These are phyloP conservation scores for Nymphaea thermarum DNA, from an alignment of 164 flowering plant species.

Conservation along the genomic window DNA sequence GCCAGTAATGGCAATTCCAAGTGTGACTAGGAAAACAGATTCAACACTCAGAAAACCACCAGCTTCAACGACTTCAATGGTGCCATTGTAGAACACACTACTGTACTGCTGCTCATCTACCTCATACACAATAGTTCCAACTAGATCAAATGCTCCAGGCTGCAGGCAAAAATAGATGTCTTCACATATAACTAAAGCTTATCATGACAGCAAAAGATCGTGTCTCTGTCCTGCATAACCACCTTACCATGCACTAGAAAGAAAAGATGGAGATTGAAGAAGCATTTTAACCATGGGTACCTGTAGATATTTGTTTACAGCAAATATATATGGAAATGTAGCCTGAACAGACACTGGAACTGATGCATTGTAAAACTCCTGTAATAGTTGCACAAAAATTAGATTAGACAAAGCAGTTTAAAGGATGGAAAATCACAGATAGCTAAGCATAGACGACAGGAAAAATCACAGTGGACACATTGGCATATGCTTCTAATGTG, in stretches of 20 bases:
- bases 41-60: constrained; percentile 66
- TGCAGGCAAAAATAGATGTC: constrained; percentile 15
- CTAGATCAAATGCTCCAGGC: constrained; percentile 95
- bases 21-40: constrained; percentile 70
- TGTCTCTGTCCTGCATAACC: background rate
- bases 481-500: background rate
- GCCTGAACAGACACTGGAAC: constrained; percentile 75
- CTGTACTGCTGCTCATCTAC: constrained; percentile 71
- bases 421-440: background rate
- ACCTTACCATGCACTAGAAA: background rate
- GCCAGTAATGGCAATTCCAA: constrained; percentile 61
- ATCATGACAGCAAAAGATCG: background rate
- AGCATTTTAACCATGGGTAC: constrained; percentile 17
- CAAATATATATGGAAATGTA: constrained; percentile 70
- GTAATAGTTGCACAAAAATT: background rate
- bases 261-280: background rate
- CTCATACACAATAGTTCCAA: constrained; percentile 78
- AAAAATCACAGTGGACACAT: background rate
- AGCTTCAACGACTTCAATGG: constrained; percentile 87
- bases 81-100: constrained; percentile 79
- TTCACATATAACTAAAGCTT: background rate
- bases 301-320: constrained; percentile 90
- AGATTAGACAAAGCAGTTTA: no score
- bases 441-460: background rate
- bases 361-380: constrained; percentile 70